Evolutionary conservation across 139 green algal species (phyloP).

Genomic region (Gonium pectorale): DNA sequence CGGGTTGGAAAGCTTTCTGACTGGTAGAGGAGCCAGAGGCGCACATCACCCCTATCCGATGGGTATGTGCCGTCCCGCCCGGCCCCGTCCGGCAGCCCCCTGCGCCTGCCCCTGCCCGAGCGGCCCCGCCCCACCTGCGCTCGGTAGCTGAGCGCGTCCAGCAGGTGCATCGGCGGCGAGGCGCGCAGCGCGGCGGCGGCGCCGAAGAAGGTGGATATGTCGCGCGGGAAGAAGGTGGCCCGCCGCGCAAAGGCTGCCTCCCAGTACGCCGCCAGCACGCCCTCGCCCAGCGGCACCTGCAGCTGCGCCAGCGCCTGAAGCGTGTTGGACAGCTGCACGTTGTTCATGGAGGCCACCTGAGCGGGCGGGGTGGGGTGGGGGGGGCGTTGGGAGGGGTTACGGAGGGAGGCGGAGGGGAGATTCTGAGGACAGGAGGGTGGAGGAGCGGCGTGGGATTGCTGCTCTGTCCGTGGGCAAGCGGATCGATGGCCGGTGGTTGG

Average conservation of each 20-base stretch:
- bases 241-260: neutral
- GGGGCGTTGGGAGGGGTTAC: neutral
- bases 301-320: conserved; percentile 14
- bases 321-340: conserved; percentile 43
- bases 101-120: neutral
- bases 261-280: neutral
- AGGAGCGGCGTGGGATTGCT: neutral
- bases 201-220: conserved; percentile 42
- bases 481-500: too few relatives aligned
- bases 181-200: conserved; percentile 14
- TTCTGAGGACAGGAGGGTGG: neutral
- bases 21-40: too few relatives aligned
- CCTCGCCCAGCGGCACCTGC: neutral
- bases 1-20: too few relatives aligned
- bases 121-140: neutral
- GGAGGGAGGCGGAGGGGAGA: neutral
- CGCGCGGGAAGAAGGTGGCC: conserved; percentile 11
- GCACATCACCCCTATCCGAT: too few relatives aligned
- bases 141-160: conserved; percentile 41
- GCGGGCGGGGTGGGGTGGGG: neutral
- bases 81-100: too few relatives aligned
- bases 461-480: too few relatives aligned
- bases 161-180: neutral
- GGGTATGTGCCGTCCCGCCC: too few relatives aligned
- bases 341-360: conserved; percentile 35